A percentile compares a stretch with the other conserved stretches of the same genome.
Conservation (phyloP, 1,284 basidiomycete genomes). For the Megacollybia platyphylla region DNA sequence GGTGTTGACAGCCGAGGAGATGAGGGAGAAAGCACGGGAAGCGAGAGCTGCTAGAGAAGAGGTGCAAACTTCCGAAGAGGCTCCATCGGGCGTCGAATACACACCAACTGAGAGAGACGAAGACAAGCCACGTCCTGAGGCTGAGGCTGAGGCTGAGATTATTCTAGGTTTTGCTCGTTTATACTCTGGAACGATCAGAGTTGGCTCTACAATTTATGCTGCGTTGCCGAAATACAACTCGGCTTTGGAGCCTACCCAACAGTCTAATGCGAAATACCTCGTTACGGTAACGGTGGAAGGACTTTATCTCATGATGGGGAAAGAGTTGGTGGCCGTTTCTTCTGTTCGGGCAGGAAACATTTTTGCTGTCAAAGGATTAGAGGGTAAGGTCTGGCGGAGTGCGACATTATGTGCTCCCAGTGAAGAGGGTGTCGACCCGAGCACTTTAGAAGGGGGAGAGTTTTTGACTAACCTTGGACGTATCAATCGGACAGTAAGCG, state of each 20-base stretch:
- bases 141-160: slow-evolving; percentile 36
- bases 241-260: slow-evolving; percentile 52
- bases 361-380: slow-evolving; percentile 86
- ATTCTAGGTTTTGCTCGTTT: slow-evolving; percentile 89
- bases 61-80: slow-evolving; percentile 1
- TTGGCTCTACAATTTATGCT: slow-evolving; percentile 57
- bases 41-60: slow-evolving; percentile 23
- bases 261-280: slow-evolving; percentile 61
- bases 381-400: slow-evolving; percentile 83
- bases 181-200: slow-evolving; percentile 78
- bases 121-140: slow-evolving; percentile 10
- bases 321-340: slow-evolving; percentile 79
- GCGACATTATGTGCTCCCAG: slow-evolving; percentile 78
- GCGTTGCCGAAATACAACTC: slow-evolving; percentile 86
- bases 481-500: slow-evolving; percentile 53
- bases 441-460: slow-evolving; percentile 20
- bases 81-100: slow-evolving; percentile 8
- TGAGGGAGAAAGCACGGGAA: slow-evolving; percentile 59
- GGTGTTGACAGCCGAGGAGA: slow-evolving; percentile 76
- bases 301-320: slow-evolving; percentile 97
- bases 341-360: slow-evolving; percentile 91
- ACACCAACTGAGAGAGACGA: slow-evolving; percentile 10
- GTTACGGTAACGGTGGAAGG: slow-evolving; percentile 55
- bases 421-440: background rate
- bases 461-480: slow-evolving; percentile 79